Base-by-base conservation (phyloP, 2,329 filamentous ascomycete genomes). In the Xylaria digitata region DNA sequence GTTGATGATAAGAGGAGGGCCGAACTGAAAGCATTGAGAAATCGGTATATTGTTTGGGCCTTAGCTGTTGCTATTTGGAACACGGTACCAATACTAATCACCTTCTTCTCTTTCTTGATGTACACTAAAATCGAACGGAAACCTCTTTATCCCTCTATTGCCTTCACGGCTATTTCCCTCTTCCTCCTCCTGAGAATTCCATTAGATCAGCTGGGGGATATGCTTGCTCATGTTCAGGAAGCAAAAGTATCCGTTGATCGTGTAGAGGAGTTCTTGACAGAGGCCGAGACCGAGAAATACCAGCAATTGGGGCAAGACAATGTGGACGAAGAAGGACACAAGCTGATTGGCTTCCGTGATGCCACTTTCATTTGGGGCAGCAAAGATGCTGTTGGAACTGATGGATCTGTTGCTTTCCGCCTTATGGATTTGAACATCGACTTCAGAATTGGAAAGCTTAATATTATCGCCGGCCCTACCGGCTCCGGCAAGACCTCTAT, bases 211-310 rank as follows among this genome's bases (percentile, higher is more conserved):
- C 86, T 99, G 61, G 96, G 96, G 57, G 96, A 99, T 79, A 99
- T 99, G 96, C 91, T 98, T 76, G 96, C 96, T 11, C 96, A 98
- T 80, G 94, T 99, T 3, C 94, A 97, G 81, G 96, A 99, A 80
- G 93, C 94, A 26, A 97, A 97, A 81, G 95, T 99, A 21, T 99
- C 96, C 0, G 90, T 99, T 58, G 94, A 97, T 75, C 94, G 96
- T 83, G 93, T 99, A 7, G 95, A 99, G 76, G 92, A 97, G 73
- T 99, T 97, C 75, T 80, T 99, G 48, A 90, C 86, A 64, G 96
- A 99, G 77, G 94, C 96, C 7, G 96, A 99, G 81, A 99, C 96
- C 0, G 93, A 96, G 65, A 99, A 99, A 79, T 98, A 97, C 76
- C 84, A 87, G 43, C 96, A 98, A 76, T 85, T 99, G 1, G 87